Evolutionary conservation across 2,329 filamentous ascomycete species (phyloP).

Genomic region (Colletotrichum musicola): DNA sequence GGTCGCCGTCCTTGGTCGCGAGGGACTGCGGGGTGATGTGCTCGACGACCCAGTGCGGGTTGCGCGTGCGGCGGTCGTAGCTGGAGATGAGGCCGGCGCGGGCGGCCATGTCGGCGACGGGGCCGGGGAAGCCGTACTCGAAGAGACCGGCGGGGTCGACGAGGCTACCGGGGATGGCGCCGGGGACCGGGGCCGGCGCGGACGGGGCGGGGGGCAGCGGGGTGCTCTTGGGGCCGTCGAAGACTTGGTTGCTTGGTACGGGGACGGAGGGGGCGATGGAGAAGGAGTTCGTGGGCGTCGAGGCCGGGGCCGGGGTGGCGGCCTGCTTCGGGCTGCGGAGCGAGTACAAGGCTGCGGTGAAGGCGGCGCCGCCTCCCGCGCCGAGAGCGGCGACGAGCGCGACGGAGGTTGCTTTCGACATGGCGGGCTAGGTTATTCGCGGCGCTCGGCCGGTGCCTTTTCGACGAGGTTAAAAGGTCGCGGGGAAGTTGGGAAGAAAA

Average conservation of each 20-base stretch:
- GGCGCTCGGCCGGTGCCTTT: constrained; percentile 6
- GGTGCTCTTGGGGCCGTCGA: constrained; percentile 45
- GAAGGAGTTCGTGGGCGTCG: constrained; percentile 44
- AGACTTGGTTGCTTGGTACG: constrained; percentile 71
- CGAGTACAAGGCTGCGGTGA: constrained; percentile 77
- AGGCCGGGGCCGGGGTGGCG: constrained; percentile 46
- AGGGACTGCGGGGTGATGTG: constrained; percentile 95
- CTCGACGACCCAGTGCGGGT: constrained; percentile 95
- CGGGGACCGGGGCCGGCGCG: constrained; percentile 46
- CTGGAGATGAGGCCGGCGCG: constrained; percentile 84
- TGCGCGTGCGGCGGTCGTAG: constrained; percentile 90
- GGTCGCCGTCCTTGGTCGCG: constrained; percentile 79
- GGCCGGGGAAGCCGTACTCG: constrained; percentile 92
- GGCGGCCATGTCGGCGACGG: constrained; percentile 83
- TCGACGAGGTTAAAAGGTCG: neutral
- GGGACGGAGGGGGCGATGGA: constrained; percentile 50
- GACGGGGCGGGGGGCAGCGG: constrained; percentile 43
- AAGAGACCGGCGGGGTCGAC: constrained; percentile 84
- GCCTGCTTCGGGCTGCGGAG: constrained; percentile 59
- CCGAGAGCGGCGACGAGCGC: constrained; percentile 81
- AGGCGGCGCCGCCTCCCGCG: constrained; percentile 80
- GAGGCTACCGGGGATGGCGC: constrained; percentile 54
- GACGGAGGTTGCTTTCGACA: constrained; percentile 81
- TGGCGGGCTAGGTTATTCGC: constrained; percentile 54
- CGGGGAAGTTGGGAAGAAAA: neutral